Evolutionary conservation across 805 yeast species (phyloP).

Genomic region (Suhomyces kilbournensis): DNA sequence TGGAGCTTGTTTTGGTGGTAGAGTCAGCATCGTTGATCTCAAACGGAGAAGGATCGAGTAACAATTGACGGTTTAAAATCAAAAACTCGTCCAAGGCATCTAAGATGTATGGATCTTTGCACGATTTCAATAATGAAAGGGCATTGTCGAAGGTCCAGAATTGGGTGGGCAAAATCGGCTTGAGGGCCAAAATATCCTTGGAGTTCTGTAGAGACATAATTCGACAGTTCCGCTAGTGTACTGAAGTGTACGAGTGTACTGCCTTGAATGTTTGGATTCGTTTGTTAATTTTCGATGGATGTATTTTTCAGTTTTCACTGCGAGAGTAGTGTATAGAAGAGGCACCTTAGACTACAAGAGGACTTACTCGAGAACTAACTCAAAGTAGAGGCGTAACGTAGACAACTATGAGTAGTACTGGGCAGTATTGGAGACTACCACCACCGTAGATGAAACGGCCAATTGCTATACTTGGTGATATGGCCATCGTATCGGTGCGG

Average conservation of each 20-base stretch:
- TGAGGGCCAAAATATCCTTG: constrained; percentile 16
- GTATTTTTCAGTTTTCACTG: neutral
- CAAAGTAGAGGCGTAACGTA: neutral
- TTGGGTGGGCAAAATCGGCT: constrained; percentile 33
- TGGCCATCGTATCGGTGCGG: neutral
- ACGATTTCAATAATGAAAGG: constrained; percentile 26
- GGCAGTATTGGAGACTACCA: too few relatives aligned
- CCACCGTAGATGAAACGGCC: too few relatives aligned
- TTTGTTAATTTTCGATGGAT: neutral
- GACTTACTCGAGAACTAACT: neutral
- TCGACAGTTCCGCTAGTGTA: neutral
- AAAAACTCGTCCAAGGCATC: constrained; percentile 42
- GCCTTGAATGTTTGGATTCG: too few relatives aligned
- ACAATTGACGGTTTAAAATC: constrained; percentile 26
- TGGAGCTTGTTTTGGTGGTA: constrained; percentile 1
- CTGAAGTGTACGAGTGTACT: too few relatives aligned
- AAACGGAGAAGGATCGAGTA: constrained; percentile 34
- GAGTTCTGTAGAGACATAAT: constrained; percentile 1
- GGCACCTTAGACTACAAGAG: neutral
- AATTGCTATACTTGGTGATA: too few relatives aligned
- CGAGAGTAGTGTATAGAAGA: neutral
- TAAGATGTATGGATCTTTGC: constrained; percentile 28
- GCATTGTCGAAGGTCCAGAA: constrained; percentile 43
- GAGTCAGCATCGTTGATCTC: neutral
- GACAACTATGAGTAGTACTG: too few relatives aligned